Evolutionary conservation across 345 rosid species (phyloP).

Genomic region (Balakata baccata): DNA sequence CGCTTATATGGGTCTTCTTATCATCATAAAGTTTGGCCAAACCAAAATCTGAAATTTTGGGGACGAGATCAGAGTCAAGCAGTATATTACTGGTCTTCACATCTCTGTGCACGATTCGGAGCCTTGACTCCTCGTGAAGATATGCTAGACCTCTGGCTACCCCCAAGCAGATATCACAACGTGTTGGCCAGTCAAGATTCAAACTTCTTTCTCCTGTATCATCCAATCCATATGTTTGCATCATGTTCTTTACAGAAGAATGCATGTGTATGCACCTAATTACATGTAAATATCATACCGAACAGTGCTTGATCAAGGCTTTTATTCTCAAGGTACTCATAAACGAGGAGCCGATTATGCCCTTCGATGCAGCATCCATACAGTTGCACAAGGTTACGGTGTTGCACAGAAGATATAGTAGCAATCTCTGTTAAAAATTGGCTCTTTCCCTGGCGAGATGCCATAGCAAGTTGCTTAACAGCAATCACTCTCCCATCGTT

Average conservation of each 20-base stretch:
- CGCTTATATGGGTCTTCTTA: slow-evolving; percentile 54
- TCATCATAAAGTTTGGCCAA: slow-evolving; percentile 61
- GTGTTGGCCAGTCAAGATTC: slow-evolving; percentile 41
- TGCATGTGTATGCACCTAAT: neutral
- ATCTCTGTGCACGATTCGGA: slow-evolving; percentile 54
- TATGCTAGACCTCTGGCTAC: slow-evolving; percentile 57
- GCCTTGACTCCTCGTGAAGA: slow-evolving; percentile 64
- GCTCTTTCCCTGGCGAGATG: slow-evolving; percentile 64
- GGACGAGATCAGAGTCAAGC: slow-evolving; percentile 46
- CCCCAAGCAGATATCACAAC: slow-evolving; percentile 47
- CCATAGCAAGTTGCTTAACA: slow-evolving; percentile 63
- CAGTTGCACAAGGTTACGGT: slow-evolving; percentile 67
- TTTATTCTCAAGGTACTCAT: slow-evolving; percentile 64
- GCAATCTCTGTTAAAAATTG: slow-evolving; percentile 74
- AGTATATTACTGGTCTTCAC: slow-evolving; percentile 50
- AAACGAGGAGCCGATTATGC: slow-evolving; percentile 55
- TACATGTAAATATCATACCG: slow-evolving; percentile 28
- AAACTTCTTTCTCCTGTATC: slow-evolving; percentile 37
- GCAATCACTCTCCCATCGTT: slow-evolving; percentile 63
- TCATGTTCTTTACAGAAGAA: neutral
- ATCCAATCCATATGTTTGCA: slow-evolving; percentile 11
- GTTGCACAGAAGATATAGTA: slow-evolving; percentile 58
- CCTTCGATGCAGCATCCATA: slow-evolving; percentile 69
- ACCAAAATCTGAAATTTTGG: slow-evolving; percentile 63
- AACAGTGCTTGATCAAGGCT: slow-evolving; percentile 74